These are phyloP conservation scores for Sporothrix luriei DNA, from an alignment of 2,329 filamentous ascomycete genomes.

Conservation along the genomic window DNA sequence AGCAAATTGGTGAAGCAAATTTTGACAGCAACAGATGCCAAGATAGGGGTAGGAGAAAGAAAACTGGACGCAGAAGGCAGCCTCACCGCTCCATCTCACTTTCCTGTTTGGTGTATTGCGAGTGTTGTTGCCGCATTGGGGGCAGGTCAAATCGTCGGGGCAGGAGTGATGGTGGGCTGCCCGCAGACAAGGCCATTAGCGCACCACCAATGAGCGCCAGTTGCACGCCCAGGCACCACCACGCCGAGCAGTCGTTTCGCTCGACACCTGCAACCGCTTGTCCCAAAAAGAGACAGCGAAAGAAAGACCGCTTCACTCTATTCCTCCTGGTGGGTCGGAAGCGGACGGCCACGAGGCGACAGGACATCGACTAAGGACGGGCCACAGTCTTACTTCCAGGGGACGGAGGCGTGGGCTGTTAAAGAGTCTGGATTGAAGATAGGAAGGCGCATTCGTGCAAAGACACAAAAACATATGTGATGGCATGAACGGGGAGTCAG, in stretches of 20 bases:
- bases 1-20: not conserved
- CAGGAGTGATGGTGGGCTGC: slow-evolving; percentile 21
- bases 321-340: slow-evolving; percentile 29
- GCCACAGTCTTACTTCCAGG: too few relatives aligned
- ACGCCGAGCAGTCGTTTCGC: slow-evolving; percentile 17
- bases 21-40: not conserved
- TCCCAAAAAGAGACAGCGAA: slow-evolving; percentile 24
- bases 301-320: slow-evolving; percentile 25
- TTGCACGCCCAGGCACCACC: slow-evolving; percentile 20
- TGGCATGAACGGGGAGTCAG: not conserved
- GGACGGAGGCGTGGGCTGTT: not conserved
- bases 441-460: slow-evolving; percentile 17
- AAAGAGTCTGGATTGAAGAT: not conserved
- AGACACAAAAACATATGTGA: not conserved
- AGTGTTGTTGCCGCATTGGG: not conserved
- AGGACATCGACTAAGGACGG: not conserved
- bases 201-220: slow-evolving; percentile 15
- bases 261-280: slow-evolving; percentile 12
- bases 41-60: too few relatives aligned
- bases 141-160: slow-evolving; percentile 20
- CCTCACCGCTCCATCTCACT: slow-evolving; percentile 28
- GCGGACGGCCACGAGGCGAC: slow-evolving; percentile 1
- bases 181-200: not conserved
- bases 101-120: slow-evolving; percentile 25
- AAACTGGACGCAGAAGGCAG: slow-evolving; percentile 10